A percentile compares a stretch with the other conserved stretches of the same genome.
Conservation (phyloP, 108 stramenopile species). For the Discostella stelligeroides region DNA sequence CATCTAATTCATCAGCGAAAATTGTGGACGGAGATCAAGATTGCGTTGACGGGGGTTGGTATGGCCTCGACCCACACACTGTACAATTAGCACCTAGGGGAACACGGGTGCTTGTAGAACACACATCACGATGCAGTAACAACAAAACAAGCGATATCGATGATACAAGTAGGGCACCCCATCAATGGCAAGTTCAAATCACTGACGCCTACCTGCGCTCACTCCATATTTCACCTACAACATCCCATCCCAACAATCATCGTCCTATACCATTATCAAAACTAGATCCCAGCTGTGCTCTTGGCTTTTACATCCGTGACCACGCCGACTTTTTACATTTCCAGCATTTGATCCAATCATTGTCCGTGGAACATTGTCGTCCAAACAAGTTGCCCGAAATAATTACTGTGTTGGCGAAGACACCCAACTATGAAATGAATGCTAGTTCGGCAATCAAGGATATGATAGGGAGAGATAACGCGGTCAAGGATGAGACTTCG, state of each 20-base stretch:
- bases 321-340: constrained; percentile 64
- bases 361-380: constrained; percentile 39
- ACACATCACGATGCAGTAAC: neutral
- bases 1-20: neutral
- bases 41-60: constrained; percentile 58
- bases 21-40: constrained; percentile 4
- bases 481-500: neutral
- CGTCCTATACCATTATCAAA: constrained; percentile 62
- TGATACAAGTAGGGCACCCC: neutral
- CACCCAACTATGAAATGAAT: constrained; percentile 74
- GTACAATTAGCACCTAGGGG: constrained; percentile 75
- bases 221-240: constrained; percentile 57
- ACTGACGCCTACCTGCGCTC: constrained; percentile 79
- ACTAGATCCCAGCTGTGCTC: constrained; percentile 87
- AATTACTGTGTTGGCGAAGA: constrained; percentile 65
- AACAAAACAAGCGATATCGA: neutral
- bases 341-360: constrained; percentile 30
- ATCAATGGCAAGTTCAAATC: constrained; percentile 48
- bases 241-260: constrained; percentile 31
- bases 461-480: constrained; percentile 50
- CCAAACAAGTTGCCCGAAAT: constrained; percentile 59
- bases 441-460: constrained; percentile 58
- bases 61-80: constrained; percentile 90
- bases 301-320: constrained; percentile 86
- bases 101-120: constrained; percentile 21